Evolutionary conservation across 495 filamentous ascomycete genomes (phyloP).

Genomic region (Talaromyces proteolyticus): DNA sequence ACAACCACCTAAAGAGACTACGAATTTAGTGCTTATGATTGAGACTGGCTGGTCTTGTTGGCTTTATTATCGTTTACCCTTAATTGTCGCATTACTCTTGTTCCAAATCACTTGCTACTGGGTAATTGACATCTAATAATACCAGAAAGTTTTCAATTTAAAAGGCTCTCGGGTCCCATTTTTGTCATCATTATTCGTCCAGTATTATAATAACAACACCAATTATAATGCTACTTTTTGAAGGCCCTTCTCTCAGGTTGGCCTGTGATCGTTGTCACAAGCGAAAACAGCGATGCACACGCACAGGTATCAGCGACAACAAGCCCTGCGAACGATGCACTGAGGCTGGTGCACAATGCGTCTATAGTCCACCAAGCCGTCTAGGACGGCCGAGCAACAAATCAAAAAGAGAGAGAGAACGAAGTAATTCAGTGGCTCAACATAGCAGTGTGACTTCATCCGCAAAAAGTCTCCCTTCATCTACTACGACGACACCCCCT

Average conservation of each 20-base stretch:
- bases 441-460: no score
- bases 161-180: no score
- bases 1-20: background rate
- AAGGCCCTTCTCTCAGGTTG: background rate
- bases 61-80: background rate
- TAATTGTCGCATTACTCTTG: no score
- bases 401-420: background rate
- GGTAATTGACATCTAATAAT: no score
- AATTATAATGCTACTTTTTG: background rate
- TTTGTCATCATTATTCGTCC: no score
- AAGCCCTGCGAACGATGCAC: background rate
- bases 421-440: no score
- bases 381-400: background rate
- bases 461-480: background rate
- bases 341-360: background rate
- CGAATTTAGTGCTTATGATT: background rate
- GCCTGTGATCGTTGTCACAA: background rate
- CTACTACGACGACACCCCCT: background rate
- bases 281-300: background rate
- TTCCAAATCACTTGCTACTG: no score
- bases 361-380: background rate
- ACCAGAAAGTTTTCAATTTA: background rate
- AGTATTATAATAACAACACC: no score
- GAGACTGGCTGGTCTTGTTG: no score
- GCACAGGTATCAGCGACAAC: background rate